Conservation (phyloP, 306 rosid genomes). For the Rosa rugosa region DNA sequence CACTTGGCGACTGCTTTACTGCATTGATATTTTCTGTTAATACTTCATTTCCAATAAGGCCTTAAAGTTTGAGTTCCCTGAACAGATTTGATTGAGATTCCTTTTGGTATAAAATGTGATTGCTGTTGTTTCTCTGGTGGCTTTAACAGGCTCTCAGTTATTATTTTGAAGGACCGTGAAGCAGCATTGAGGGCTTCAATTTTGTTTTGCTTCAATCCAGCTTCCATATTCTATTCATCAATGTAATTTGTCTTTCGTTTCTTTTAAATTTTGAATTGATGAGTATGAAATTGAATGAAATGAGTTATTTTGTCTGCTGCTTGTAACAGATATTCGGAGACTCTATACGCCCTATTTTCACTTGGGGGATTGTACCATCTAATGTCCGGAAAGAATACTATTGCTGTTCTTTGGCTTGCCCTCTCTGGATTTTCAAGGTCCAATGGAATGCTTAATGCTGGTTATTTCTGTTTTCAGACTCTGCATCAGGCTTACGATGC, state of each 20-base stretch:
- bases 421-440: conserved; percentile 82
- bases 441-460: conserved; percentile 85
- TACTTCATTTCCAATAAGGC: background rate
- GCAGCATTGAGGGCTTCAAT: conserved; percentile 72
- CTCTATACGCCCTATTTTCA: conserved; percentile 69
- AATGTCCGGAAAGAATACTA: conserved; percentile 41
- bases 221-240: conserved; percentile 82
- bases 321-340: conserved; percentile 72
- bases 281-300: background rate
- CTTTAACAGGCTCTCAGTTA: conserved; percentile 58
- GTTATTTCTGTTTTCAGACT: conserved; percentile 83
- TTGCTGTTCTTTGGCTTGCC: conserved; percentile 60
- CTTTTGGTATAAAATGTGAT: conserved; percentile 18
- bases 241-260: conserved; percentile 43
- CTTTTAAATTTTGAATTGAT: background rate
- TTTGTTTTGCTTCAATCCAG: conserved; percentile 94
- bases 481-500: conserved; percentile 70
- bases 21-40: background rate
- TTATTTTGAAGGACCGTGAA: conserved; percentile 59
- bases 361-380: conserved; percentile 84
- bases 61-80: background rate
- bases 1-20: background rate
- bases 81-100: background rate
- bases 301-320: conserved; percentile 13
- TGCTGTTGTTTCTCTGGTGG: conserved; percentile 25